These are phyloP conservation scores for Vigna trinervia DNA, from an alignment of 306 rosid genomes.

Conservation along the genomic window DNA sequence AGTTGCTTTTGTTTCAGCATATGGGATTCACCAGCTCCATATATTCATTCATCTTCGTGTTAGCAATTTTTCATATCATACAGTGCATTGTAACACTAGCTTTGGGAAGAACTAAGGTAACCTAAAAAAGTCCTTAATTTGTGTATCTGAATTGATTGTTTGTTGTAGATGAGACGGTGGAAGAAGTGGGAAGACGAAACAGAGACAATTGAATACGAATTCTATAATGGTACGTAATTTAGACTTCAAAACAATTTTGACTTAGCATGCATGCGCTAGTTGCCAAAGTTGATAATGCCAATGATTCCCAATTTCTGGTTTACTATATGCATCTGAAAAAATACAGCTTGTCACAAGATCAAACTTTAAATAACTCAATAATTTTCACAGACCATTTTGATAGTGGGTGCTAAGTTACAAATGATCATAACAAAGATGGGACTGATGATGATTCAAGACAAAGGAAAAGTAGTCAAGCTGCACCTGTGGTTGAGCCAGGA, in stretches of 20 bases:
- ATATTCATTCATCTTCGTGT: conserved; percentile 82
- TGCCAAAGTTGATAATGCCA: background rate
- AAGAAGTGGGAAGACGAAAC: conserved; percentile 81
- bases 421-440: conserved; percentile 81
- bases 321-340: background rate
- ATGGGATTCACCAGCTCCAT: conserved; percentile 92
- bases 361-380: background rate
- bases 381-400: conserved; percentile 62
- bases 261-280: conserved; percentile 2
- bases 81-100: conserved; percentile 69
- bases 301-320: background rate
- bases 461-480: conserved; percentile 76
- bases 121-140: too few relatives aligned
- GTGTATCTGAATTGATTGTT: background rate
- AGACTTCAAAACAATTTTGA: background rate
- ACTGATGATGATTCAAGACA: conserved; percentile 63
- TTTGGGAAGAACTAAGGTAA: conserved; percentile 78
- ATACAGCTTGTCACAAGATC: background rate
- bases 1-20: conserved; percentile 66
- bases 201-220: conserved; percentile 48
- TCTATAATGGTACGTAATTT: conserved; percentile 40
- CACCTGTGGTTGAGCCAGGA: conserved; percentile 73
- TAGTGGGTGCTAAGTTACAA: conserved; percentile 81
- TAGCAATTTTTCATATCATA: conserved; percentile 72
- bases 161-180: conserved; percentile 79